Evolutionary conservation across 164 flowering plant species (phyloP), one percentile per base, ranked within the genome.

Genomic region (Saururus chinensis): DNA sequence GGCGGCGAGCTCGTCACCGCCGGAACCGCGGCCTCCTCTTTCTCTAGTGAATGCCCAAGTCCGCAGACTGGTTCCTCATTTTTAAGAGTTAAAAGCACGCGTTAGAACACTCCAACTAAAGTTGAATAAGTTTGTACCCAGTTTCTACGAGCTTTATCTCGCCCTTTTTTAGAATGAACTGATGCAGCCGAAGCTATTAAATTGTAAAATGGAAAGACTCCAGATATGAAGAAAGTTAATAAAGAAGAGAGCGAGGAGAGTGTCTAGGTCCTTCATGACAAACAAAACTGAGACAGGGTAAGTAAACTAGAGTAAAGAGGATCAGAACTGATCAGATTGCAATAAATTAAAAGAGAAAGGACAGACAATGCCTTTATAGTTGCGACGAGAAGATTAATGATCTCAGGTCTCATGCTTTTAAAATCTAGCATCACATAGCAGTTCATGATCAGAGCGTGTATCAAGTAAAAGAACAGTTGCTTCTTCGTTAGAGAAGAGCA

Each of bases 1-100:
- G 95, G 96, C 3, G 95, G 96, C 0, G 96, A 77, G 23, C 66
- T n/a, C 10, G 80, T 69, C 14, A 83, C 48, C 0, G 77, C 24
- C 16, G 92, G 88, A 37, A 68, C 65, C 7, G 68, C 60, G 19
- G 79, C 70, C 0, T 84, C 95, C 19, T 64, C 87, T 71, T 84
- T 86, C 71, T 78, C 82, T 75, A 72, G 71, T 53, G 74, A 76
- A 12, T 14, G 68, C 45, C 55, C 75, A 66, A 17, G 40, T 25
- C 71, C 56, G 25, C 13, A 45, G 58, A 69, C 78, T 73, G 62
- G 37, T 30, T 30, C 37, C 0, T 22, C n/a, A 25, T 48, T 60
- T 21, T 10, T 7, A 51, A 14, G 25, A 1, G 17, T 9, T 13
- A 19, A 5, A 23, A 57, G 6, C 26, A 60, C 40, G 24, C 3